Evolutionary conservation across 1,284 basidiomycete genomes (phyloP).

Genomic region (Tilletia horrida): DNA sequence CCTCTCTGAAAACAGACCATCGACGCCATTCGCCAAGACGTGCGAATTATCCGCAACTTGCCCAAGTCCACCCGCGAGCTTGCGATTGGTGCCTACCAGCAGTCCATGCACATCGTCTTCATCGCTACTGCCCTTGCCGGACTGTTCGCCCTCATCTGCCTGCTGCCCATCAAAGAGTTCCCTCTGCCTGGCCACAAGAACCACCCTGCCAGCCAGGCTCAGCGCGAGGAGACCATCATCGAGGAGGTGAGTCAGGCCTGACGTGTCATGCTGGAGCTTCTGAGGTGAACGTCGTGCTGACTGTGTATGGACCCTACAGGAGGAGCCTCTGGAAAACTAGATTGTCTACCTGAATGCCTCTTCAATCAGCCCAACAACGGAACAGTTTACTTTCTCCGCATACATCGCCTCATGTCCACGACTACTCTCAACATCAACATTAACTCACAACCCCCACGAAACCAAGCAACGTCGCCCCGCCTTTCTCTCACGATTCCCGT

Average conservation of each 20-base stretch:
- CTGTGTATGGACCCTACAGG: background rate
- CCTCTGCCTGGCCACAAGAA: conserved; percentile 50
- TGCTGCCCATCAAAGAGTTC: conserved; percentile 54
- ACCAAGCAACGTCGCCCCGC: too few relatives aligned
- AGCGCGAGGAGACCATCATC: conserved; percentile 35
- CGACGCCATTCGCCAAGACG: conserved; percentile 51
- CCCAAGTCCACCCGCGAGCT: conserved; percentile 26
- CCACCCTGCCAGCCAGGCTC: conserved; percentile 28
- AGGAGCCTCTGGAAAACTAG: conserved; percentile 15
- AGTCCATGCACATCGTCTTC: conserved; percentile 55
- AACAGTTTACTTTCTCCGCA: too few relatives aligned
- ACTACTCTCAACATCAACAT: too few relatives aligned
- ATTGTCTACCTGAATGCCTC: background rate
- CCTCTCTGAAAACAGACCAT: conserved; percentile 30
- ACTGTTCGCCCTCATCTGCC: conserved; percentile 45
- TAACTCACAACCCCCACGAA: too few relatives aligned
- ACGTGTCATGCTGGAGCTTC: background rate
- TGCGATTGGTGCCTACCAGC: conserved; percentile 54
- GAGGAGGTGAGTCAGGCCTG: conserved; percentile 24
- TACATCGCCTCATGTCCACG: too few relatives aligned
- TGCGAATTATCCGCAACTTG: conserved; percentile 42
- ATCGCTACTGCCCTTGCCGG: conserved; percentile 51
- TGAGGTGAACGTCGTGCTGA: background rate
- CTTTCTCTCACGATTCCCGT: too few relatives aligned
- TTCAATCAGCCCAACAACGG: background rate